These are phyloP conservation scores for Albophoma yamanashiensis DNA, from an alignment of 2,329 filamentous ascomycete genomes.

Conservation along the genomic window DNA sequence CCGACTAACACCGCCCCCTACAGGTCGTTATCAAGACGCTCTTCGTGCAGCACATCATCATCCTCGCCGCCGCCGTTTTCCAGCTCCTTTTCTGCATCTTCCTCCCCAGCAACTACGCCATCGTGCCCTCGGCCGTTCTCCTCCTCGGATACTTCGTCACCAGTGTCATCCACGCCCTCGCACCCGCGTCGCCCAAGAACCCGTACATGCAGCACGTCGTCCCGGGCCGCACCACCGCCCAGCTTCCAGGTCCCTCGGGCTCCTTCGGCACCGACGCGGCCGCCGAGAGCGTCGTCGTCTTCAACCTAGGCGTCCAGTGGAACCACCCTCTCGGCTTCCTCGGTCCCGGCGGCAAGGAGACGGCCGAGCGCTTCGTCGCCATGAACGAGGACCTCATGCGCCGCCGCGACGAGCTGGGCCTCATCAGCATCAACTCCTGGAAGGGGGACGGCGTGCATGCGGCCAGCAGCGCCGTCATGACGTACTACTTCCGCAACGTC, in stretches of 20 bases:
- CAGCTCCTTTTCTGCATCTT: slow-evolving; percentile 21
- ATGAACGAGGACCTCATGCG: slow-evolving; percentile 25
- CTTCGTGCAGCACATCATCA: slow-evolving; percentile 20
- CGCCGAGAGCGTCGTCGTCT: slow-evolving; percentile 24
- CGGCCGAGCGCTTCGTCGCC: slow-evolving; percentile 23
- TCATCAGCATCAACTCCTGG: slow-evolving; percentile 33
- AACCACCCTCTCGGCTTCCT: slow-evolving; percentile 40
- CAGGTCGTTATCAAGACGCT: slow-evolving; percentile 17
- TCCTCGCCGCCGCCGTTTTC: slow-evolving; percentile 21
- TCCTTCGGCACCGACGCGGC: slow-evolving; percentile 16
- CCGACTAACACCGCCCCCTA: background rate
- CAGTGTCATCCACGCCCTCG: slow-evolving; percentile 15
- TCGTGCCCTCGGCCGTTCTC: slow-evolving; percentile 19
- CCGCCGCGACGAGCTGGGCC: slow-evolving; percentile 32
- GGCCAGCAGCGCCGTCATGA: slow-evolving; percentile 29
- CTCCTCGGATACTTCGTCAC: slow-evolving; percentile 18
- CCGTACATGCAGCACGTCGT: slow-evolving; percentile 15
- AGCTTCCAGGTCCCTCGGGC: slow-evolving; percentile 16
- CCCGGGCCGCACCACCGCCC: slow-evolving; percentile 21
- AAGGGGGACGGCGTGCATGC: slow-evolving; percentile 22
- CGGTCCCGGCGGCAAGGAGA: slow-evolving; percentile 29
- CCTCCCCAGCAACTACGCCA: slow-evolving; percentile 22
- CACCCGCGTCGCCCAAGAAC: background rate
- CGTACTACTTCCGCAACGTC: slow-evolving; percentile 40
- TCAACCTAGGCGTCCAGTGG: slow-evolving; percentile 32